phyloP scores from a whole-genome alignment of 495 filamentous ascomycete species.

The Penicillium bialowiezense region DNA sequence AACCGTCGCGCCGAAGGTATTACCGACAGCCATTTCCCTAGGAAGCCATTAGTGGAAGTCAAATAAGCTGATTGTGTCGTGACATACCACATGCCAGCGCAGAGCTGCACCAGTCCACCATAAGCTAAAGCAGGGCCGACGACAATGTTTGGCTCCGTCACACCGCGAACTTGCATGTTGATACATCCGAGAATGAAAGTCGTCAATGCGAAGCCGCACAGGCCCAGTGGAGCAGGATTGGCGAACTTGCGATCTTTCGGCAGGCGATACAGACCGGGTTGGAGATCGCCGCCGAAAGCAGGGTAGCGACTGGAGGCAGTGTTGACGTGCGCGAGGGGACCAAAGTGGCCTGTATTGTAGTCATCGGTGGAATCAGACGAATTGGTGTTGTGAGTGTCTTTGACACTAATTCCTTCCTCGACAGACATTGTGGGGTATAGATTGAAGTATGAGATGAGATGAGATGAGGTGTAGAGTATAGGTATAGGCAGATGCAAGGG shows the following conservation, averaged over 20 bases:
- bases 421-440: background rate
- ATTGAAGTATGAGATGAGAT: background rate
- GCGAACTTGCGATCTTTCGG: conserved; percentile 68
- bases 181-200: conserved; percentile 83
- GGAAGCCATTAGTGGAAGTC: background rate
- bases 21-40: conserved; percentile 94
- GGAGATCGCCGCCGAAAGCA: conserved; percentile 86
- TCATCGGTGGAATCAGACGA: background rate
- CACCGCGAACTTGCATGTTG: conserved; percentile 60
- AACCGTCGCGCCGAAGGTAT: conserved; percentile 94
- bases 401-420: conserved; percentile 5
- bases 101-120: conserved; percentile 76
- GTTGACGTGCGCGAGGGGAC: conserved; percentile 62
- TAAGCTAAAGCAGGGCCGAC: conserved; percentile 65
- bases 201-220: conserved; percentile 80
- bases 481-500: background rate
- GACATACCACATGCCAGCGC: conserved; percentile 91
- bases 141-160: conserved; percentile 58
- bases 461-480: background rate
- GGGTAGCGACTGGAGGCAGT: conserved; percentile 60
- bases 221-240: conserved; percentile 76
- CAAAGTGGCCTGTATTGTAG: conserved; percentile 14
- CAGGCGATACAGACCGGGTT: conserved; percentile 76
- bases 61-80: background rate
- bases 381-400: conserved; percentile 3